phyloP scores from a whole-genome alignment of 2,329 filamentous ascomycete genomes.

The Coniosporium tulheliwenetii region DNA sequence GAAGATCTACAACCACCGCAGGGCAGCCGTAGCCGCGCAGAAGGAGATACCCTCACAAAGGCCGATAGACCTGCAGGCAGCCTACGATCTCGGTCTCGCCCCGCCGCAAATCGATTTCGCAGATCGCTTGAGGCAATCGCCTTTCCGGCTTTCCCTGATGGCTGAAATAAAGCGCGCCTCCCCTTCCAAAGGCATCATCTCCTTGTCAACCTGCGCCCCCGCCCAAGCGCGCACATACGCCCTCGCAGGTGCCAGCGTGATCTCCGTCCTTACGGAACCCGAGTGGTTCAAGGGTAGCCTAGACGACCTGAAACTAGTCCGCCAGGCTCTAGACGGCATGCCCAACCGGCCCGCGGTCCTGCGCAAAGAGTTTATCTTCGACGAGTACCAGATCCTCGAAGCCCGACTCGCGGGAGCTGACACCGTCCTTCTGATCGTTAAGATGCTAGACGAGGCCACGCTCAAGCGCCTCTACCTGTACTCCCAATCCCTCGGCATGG shows the following conservation, averaged over 20 bases:
- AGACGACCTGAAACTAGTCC: conserved; percentile 75
- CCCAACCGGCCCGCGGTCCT: conserved; percentile 82
- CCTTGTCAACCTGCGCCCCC: conserved; percentile 72
- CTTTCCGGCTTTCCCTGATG: conserved; percentile 84
- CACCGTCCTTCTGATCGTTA: conserved; percentile 89
- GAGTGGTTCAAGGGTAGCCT: conserved; percentile 99
- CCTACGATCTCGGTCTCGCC: conserved; percentile 70
- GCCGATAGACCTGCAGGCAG: conserved; percentile 67
- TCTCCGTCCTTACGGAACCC: conserved; percentile 95
- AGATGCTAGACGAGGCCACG: conserved; percentile 73
- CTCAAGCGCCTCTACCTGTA: conserved; percentile 74
- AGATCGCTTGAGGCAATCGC: conserved; percentile 61
- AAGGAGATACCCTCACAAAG: conserved; percentile 76
- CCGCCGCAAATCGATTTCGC: conserved; percentile 74
- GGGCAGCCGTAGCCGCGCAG: conserved; percentile 59
- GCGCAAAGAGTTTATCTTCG: conserved; percentile 94
- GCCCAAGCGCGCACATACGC: conserved; percentile 86
- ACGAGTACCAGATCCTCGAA: conserved; percentile 96
- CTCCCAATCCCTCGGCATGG: conserved; percentile 83
- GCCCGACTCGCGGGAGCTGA: conserved; percentile 85
- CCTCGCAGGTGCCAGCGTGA: conserved; percentile 84
- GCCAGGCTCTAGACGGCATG: conserved; percentile 80
- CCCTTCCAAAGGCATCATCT: conserved; percentile 90
- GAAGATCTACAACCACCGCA: conserved; percentile 74
- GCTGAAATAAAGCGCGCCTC: conserved; percentile 96